These are phyloP conservation scores for Nicotiana noctiflora DNA, from an alignment of 257 asterid genomes.

Conservation along the genomic window DNA sequence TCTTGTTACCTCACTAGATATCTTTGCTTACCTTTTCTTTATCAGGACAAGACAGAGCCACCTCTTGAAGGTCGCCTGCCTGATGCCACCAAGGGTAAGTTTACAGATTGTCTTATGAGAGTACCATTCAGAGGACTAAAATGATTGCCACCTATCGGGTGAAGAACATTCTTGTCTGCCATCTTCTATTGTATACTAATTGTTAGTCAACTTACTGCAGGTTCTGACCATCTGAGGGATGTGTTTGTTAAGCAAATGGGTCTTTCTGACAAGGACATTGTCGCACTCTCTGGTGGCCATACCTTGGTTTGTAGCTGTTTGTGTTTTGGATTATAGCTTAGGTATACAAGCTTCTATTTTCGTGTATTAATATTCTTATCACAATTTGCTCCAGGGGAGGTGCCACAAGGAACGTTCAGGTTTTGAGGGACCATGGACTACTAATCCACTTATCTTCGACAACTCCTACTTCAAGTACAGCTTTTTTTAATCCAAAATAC, in stretches of 20 bases:
- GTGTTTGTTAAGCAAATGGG: conserved; percentile 86
- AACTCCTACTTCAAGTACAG: conserved; percentile 65
- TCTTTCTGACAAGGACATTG: conserved; percentile 68
- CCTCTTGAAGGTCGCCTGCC: conserved; percentile 88
- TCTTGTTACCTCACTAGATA: neutral
- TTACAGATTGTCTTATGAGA: neutral
- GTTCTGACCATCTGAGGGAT: conserved; percentile 76
- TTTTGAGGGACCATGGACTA: conserved; percentile 86
- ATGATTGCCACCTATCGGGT: too few relatives aligned
- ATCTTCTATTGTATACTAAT: neutral
- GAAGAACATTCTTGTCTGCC: too few relatives aligned
- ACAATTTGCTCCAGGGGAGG: conserved; percentile 45
- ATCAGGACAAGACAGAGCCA: conserved; percentile 62
- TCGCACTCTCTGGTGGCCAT: conserved; percentile 84
- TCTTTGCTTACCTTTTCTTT: neutral
- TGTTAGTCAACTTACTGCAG: conserved; percentile 27
- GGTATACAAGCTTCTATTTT: neutral
- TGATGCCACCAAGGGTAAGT: conserved; percentile 81
- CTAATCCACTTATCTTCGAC: conserved; percentile 72
- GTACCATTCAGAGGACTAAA: too few relatives aligned
- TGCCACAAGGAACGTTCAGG: conserved; percentile 93
- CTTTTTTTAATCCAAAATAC: neutral
- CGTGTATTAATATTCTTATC: neutral
- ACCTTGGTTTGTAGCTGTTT: conserved; percentile 50
- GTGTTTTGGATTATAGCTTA: neutral